Evolutionary conservation across 768 basidiomycete species (phyloP).

Genomic region (Myochromella boudieri): DNA sequence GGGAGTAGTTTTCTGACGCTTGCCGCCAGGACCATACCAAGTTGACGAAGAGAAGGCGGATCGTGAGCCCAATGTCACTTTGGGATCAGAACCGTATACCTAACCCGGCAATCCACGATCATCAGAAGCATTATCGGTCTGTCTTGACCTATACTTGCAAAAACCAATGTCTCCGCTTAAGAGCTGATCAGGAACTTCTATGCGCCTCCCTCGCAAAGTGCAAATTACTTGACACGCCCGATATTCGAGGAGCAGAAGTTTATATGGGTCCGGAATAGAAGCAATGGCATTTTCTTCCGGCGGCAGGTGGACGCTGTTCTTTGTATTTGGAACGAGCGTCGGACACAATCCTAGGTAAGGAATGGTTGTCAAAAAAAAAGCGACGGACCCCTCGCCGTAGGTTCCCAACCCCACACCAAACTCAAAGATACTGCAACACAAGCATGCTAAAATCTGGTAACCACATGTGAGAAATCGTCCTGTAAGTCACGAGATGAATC

Average conservation of each 20-base stretch:
- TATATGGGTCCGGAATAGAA: neutral
- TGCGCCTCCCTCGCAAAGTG: neutral
- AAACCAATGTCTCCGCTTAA: neutral
- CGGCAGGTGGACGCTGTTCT: neutral
- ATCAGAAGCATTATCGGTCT: slow-evolving; percentile 12
- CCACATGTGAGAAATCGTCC: too few relatives aligned
- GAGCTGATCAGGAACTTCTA: slow-evolving; percentile 20
- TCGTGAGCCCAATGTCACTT: slow-evolving; percentile 16
- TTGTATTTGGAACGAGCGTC: neutral
- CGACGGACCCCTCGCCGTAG: neutral
- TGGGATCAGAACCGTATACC: slow-evolving; percentile 16
- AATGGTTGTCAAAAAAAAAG: neutral
- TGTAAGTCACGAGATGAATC: too few relatives aligned
- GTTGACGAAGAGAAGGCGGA: slow-evolving; percentile 18
- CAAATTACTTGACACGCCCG: neutral
- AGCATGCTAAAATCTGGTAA: too few relatives aligned
- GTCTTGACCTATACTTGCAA: slow-evolving; percentile 12
- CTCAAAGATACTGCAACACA: neutral
- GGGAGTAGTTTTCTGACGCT: slow-evolving; percentile 24
- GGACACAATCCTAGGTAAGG: neutral
- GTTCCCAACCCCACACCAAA: too few relatives aligned
- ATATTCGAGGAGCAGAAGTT: slow-evolving; percentile 4
- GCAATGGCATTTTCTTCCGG: slow-evolving; percentile 2
- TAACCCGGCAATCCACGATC: slow-evolving; percentile 16
- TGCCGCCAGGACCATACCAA: slow-evolving; percentile 21